Percentiles rank a stretch among this genome's conserved stretches.
These are phyloP conservation scores for Penicillium argentinense DNA, from an alignment of 495 filamentous ascomycete genomes.

Conservation along the genomic window DNA sequence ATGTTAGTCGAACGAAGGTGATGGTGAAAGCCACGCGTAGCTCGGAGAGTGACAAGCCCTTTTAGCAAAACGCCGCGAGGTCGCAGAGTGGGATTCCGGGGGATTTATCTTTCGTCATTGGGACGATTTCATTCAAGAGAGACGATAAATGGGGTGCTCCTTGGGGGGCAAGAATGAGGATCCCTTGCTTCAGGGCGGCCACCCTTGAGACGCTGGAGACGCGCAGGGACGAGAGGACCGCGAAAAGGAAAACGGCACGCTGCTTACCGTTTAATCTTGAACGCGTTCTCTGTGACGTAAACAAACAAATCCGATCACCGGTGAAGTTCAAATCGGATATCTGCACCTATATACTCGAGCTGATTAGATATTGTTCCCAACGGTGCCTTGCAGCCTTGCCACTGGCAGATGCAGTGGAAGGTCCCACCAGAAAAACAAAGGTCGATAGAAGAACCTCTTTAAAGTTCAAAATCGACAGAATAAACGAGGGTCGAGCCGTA, in stretches of 20 bases:
- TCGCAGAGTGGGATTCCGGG: constrained; percentile 13
- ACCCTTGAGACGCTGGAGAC: constrained; percentile 10
- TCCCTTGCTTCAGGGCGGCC: constrained; percentile 24
- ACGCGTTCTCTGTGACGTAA: constrained; percentile 24
- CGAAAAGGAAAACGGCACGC: constrained; percentile 13
- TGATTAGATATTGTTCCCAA: background rate
- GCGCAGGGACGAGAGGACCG: constrained; percentile 4
- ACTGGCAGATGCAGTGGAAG: background rate
- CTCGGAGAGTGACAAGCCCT: constrained; percentile 4
- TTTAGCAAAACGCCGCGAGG: constrained; percentile 1
- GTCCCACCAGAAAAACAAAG: no score
- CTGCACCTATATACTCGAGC: background rate
- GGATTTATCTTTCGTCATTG: constrained; percentile 13
- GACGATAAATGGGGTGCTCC: constrained; percentile 15
- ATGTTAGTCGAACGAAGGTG: constrained; percentile 17
- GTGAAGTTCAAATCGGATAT: constrained; percentile 6
- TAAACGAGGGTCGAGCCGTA: background rate
- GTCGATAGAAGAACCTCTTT: constrained; percentile 2
- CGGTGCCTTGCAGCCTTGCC: background rate
- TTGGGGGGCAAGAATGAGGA: constrained; percentile 14
- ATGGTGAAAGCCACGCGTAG: constrained; percentile 3
- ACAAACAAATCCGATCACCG: constrained; percentile 19
- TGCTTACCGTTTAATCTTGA: constrained; percentile 19
- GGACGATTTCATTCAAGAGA: constrained; percentile 16
- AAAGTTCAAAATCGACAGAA: background rate